phyloP scores from a whole-genome alignment of 164 flowering plant genomes.

The Annona cherimola region DNA sequence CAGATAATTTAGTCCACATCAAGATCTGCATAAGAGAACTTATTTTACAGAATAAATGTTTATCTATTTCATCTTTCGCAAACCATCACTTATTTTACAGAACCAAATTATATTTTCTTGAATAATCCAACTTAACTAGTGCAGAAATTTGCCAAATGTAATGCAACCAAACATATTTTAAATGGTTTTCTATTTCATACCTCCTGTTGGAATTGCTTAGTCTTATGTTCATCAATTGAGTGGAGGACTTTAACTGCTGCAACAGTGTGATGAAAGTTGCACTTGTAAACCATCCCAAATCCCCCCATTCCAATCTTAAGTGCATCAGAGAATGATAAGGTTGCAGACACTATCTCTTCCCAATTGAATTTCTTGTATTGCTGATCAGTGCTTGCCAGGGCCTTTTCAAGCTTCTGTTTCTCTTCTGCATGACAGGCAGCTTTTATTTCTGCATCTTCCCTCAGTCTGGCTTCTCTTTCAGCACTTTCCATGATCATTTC shows the following conservation, averaged over 20 bases:
- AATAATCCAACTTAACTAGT: no score
- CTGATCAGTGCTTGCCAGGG: constrained; percentile 29
- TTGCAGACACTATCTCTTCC: constrained; percentile 76
- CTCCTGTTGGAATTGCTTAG: constrained; percentile 79
- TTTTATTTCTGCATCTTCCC: constrained; percentile 53
- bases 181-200: constrained; percentile 21
- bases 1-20: neutral
- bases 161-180: no score
- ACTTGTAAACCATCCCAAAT: constrained; percentile 73
- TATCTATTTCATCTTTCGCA: no score
- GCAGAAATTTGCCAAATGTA: no score
- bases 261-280: constrained; percentile 58
- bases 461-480: constrained; percentile 52
- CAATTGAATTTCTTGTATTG: constrained; percentile 56
- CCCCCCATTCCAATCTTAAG: constrained; percentile 73
- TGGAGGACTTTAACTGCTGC: constrained; percentile 83
- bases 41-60: no score
- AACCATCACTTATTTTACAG: no score
- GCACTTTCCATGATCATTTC: constrained; percentile 41
- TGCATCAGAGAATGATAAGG: constrained; percentile 68
- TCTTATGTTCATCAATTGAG: constrained; percentile 35
- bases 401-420: constrained; percentile 53
- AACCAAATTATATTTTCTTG: no score
- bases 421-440: constrained; percentile 50
- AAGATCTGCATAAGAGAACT: neutral